These are phyloP conservation scores for Petrea volubilis DNA, from an alignment of 257 asterid genomes.

Conservation along the genomic window DNA sequence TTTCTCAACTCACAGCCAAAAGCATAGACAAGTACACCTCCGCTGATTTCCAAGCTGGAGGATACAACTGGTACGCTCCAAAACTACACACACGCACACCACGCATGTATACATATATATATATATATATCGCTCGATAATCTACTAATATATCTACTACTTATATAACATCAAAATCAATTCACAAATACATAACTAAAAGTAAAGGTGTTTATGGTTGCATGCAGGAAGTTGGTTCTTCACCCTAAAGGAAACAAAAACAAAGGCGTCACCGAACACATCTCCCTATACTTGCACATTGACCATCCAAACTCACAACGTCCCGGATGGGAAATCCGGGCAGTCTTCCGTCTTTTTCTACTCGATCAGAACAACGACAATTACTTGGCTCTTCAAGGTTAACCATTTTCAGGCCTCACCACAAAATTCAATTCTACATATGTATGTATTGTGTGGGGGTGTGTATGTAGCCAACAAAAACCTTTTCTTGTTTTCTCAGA, in stretches of 20 bases:
- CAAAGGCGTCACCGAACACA: constrained; percentile 48
- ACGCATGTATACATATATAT: no score
- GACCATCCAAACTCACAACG: constrained; percentile 32
- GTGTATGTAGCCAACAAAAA: neutral
- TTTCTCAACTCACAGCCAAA: neutral
- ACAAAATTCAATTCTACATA: neutral
- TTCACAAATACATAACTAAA: neutral
- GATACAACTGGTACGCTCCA: constrained; percentile 71
- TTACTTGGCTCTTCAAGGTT: constrained; percentile 57
- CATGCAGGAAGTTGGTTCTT: constrained; percentile 57
- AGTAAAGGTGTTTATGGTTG: neutral
- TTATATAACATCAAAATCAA: neutral
- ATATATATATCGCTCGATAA: no score
- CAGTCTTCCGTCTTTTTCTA: constrained; percentile 47
- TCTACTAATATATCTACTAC: no score
- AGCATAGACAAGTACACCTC: neutral
- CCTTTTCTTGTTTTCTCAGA: constrained; percentile 18
- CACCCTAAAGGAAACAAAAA: constrained; percentile 71
- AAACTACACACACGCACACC: no score
- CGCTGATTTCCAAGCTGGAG: constrained; percentile 59
- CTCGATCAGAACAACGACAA: constrained; percentile 68
- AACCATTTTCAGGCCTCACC: no score
- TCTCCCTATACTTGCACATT: constrained; percentile 55
- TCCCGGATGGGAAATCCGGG: constrained; percentile 61
- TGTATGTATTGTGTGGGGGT: no score